Evolutionary conservation across 768 basidiomycete genomes (phyloP).

Genomic region (Suillus decipiens): DNA sequence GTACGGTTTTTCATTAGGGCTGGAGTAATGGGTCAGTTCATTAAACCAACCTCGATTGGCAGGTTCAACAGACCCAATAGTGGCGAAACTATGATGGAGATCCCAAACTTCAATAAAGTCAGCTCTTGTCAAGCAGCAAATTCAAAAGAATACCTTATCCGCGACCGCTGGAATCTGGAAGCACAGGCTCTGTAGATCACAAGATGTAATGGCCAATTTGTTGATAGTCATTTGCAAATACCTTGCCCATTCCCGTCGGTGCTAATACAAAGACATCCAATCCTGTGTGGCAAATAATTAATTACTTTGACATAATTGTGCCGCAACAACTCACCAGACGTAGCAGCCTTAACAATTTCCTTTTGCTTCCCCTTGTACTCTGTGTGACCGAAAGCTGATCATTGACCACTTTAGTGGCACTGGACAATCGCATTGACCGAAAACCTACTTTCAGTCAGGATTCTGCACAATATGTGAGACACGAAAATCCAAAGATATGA

Average conservation of each 20-base stretch:
- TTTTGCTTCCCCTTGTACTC: slow-evolving; percentile 78
- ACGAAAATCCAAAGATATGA: background rate
- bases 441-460: slow-evolving; percentile 28
- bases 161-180: slow-evolving; percentile 83
- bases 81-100: slow-evolving; percentile 78
- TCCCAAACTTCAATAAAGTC: slow-evolving; percentile 49
- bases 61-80: slow-evolving; percentile 55
- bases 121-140: background rate
- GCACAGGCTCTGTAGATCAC: slow-evolving; percentile 63
- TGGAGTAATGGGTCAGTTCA: slow-evolving; percentile 25
- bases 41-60: background rate
- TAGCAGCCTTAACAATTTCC: slow-evolving; percentile 71
- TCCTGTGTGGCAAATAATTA: slow-evolving; percentile 39
- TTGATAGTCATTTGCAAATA: slow-evolving; percentile 20
- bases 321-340: slow-evolving; percentile 46
- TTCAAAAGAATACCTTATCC: slow-evolving; percentile 42
- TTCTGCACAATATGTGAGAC: slow-evolving; percentile 13
- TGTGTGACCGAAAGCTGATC: slow-evolving; percentile 65
- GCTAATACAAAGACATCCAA: slow-evolving; percentile 78
- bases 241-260: slow-evolving; percentile 91
- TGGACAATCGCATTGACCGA: background rate
- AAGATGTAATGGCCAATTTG: background rate
- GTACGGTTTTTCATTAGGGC: slow-evolving; percentile 84
- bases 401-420: background rate
- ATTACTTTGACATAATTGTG: background rate